Conservation (phyloP, 2,329 filamentous ascomycete species). For the Trematosphaeria pertusa region DNA sequence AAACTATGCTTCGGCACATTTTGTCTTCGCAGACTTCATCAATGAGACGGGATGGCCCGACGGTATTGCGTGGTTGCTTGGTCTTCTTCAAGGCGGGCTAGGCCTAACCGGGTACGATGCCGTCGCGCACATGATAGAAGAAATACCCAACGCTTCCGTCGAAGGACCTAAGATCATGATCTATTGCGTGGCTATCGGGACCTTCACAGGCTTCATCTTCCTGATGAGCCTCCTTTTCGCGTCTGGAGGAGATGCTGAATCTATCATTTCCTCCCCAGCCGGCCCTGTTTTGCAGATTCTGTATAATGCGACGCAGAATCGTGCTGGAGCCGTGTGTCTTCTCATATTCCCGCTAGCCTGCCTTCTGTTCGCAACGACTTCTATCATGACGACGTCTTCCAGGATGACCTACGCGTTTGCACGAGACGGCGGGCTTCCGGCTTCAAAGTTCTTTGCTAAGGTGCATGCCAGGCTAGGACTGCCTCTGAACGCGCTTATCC, state of each 20-base stretch:
- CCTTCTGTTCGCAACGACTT: slow-evolving; percentile 68
- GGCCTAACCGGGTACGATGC: slow-evolving; percentile 63
- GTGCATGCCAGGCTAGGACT: slow-evolving; percentile 68
- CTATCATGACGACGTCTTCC: slow-evolving; percentile 70
- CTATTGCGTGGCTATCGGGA: slow-evolving; percentile 68
- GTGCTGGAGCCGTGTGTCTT: slow-evolving; percentile 67
- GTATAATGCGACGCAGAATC: slow-evolving; percentile 66
- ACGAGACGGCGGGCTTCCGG: slow-evolving; percentile 70
- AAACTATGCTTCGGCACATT: slow-evolving; percentile 67
- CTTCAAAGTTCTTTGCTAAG: slow-evolving; percentile 64
- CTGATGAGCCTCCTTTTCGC: slow-evolving; percentile 70
- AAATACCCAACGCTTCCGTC: slow-evolving; percentile 64
- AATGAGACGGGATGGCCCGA: slow-evolving; percentile 75
- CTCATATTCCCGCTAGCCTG: slow-evolving; percentile 72
- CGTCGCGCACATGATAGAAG: slow-evolving; percentile 64
- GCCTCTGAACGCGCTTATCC: slow-evolving; percentile 70
- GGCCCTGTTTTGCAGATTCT: slow-evolving; percentile 69
- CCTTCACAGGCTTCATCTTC: slow-evolving; percentile 68
- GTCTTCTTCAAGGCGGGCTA: slow-evolving; percentile 61
- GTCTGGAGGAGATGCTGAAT: slow-evolving; percentile 60
- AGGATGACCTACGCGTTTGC: slow-evolving; percentile 74
- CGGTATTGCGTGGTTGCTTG: slow-evolving; percentile 63
- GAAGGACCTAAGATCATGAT: slow-evolving; percentile 73
- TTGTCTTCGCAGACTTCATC: slow-evolving; percentile 72
- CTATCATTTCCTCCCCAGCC: slow-evolving; percentile 62